phyloP scores from a whole-genome alignment of 352 stramenopile species.

The Phytophthora palmivora region DNA sequence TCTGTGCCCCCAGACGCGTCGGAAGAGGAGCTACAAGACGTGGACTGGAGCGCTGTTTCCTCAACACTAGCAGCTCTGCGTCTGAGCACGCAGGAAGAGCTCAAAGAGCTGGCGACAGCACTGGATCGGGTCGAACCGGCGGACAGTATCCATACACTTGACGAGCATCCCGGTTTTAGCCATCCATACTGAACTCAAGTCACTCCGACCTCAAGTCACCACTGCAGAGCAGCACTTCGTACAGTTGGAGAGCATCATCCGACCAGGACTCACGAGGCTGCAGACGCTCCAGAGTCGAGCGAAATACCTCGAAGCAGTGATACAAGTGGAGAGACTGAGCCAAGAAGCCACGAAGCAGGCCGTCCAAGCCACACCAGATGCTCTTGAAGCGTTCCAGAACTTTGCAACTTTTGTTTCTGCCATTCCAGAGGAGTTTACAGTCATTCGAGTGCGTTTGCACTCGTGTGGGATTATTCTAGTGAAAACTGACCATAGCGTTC shows the following conservation, averaged over 20 bases:
- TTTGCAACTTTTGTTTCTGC: constrained; percentile 47
- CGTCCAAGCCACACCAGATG: constrained; percentile 46
- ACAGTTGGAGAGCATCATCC: constrained; percentile 48
- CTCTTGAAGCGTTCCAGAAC: constrained; percentile 50
- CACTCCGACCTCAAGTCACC: constrained; percentile 26
- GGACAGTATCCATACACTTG: constrained; percentile 8
- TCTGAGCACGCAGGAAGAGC: constrained; percentile 24
- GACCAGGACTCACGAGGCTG: constrained; percentile 39
- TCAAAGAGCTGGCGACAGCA: constrained; percentile 25
- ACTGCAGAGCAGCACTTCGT: constrained; percentile 56
- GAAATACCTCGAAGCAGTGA: constrained; percentile 49
- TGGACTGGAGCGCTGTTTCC: constrained; percentile 32
- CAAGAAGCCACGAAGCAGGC: constrained; percentile 47
- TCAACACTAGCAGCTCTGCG: constrained; percentile 20
- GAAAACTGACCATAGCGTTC: not conserved
- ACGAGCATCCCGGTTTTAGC: constrained; percentile 26
- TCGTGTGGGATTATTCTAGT: not conserved
- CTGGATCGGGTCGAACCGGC: constrained; percentile 7
- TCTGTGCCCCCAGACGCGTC: constrained; percentile 13
- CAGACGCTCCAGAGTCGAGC: constrained; percentile 47
- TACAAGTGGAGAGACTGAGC: constrained; percentile 67
- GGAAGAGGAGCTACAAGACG: constrained; percentile 22
- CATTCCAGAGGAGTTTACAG: constrained; percentile 51
- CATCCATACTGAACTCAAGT: constrained; percentile 25
- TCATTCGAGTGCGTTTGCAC: constrained; percentile 48